phyloP scores from a whole-genome alignment of 129 eudicot species.

The Deinandra increscens region DNA sequence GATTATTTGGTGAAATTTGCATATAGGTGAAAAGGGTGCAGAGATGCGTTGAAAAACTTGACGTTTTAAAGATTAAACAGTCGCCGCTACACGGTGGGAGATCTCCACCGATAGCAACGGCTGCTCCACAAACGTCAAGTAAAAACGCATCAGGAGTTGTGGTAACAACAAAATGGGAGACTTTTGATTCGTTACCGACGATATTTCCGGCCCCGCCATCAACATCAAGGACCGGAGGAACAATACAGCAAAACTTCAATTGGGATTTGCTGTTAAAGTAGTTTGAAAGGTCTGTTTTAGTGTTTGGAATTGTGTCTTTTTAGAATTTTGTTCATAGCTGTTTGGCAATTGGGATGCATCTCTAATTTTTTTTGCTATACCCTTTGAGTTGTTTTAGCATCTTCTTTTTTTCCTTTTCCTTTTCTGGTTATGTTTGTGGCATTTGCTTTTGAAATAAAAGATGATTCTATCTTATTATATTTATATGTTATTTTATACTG shows the following conservation, averaged over 20 bases:
- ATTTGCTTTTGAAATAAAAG: no score
- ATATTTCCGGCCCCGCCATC: slow-evolving; percentile 39
- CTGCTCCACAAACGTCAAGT: slow-evolving; percentile 36
- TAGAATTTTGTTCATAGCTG: slow-evolving; percentile 37
- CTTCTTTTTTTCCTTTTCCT: neutral
- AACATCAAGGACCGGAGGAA: slow-evolving; percentile 11
- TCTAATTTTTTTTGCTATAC: slow-evolving; percentile 51
- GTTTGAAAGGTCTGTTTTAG: slow-evolving; percentile 29
- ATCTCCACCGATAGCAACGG: slow-evolving; percentile 24
- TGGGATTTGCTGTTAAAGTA: slow-evolving; percentile 49
- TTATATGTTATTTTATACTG: no score
- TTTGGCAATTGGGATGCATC: no score
- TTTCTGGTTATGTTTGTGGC: no score
- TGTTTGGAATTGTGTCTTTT: slow-evolving; percentile 32
- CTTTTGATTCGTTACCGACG: slow-evolving; percentile 58
- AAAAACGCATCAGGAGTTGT: slow-evolving; percentile 54
- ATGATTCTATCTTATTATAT: no score
- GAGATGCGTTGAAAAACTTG: slow-evolving; percentile 69
- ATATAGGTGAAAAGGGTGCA: slow-evolving; percentile 81
- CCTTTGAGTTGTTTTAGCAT: slow-evolving; percentile 17
- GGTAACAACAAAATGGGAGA: slow-evolving; percentile 85
- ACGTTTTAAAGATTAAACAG: slow-evolving; percentile 58
- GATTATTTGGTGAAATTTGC: neutral
- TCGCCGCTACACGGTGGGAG: no score
- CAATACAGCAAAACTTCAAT: slow-evolving; percentile 26